Base-by-base conservation (phyloP, 768 basidiomycete species). In the Tricholoma flavovirens region DNA sequence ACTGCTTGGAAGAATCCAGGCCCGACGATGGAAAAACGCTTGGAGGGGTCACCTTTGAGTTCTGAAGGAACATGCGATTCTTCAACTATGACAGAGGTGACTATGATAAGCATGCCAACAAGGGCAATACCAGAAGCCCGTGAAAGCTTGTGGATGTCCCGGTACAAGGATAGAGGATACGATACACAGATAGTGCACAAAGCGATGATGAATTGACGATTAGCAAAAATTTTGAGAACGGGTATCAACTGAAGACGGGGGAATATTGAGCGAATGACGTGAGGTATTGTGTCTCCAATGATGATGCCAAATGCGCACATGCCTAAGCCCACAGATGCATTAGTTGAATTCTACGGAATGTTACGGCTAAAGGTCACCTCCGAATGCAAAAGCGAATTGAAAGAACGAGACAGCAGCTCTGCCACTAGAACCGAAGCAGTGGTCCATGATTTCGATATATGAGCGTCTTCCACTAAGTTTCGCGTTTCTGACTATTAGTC, bases 271-370 rank as follows among this genome's bases (percentile, higher is more conserved):
- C 86, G 87, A 62, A 98, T 83, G 69, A 98, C 95, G 66, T 93
- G 90, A 1, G 97, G 94, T 64, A 98, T 88, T 8, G 96, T 96
- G 72, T 99, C 97, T 59, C 97, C 94, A 54, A 97, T 93, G 62
- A 98, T 98, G 64, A 98, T 96, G 26, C 93, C 92, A 68, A 98
- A 98, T 0, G 96, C 96, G 62, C 93, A 96, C 94, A 98, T 98
- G 42, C 96, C 91, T 90, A 57, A 21, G 46, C 15, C 21, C 38
- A 63, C 55, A 49, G 15, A 17, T 30, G 4, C 38, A 12, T 21
- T 29, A 45, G 36, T 50, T 22, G n/a, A 60, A 56, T 46, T 19
- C 17, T 5, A 33, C 30, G 49, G 24, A 24, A 42, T 12, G 17
- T 26, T 51, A 29, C 24, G 17, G 22, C 29, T 49, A 4, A 29